A percentile compares a stretch with the other conserved stretches of the same genome.
Evolutionary conservation across 768 basidiomycete species (phyloP).

Genomic region (Psilocybe subaeruginosa): DNA sequence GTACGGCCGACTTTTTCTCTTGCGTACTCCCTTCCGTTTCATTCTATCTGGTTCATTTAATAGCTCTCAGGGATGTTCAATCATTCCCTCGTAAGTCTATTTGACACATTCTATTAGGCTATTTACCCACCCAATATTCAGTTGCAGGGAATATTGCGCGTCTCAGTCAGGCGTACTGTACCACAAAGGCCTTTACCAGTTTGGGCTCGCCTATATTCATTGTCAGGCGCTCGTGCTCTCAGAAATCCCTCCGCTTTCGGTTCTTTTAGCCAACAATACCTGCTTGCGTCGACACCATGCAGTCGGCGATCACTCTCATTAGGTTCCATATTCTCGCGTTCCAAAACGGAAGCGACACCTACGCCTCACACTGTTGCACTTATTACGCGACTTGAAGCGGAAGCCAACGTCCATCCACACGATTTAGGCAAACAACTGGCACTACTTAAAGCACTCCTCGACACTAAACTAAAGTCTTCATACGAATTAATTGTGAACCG

Average conservation of each 20-base stretch:
- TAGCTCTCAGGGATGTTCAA: constrained; percentile 28
- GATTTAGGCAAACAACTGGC: constrained; percentile 72
- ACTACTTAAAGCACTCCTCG: constrained; percentile 66
- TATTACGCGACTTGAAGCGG: constrained; percentile 75
- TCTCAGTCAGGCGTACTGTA: constrained; percentile 24
- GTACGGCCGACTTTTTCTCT: constrained; percentile 7
- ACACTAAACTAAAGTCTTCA: constrained; percentile 66
- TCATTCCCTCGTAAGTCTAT: constrained; percentile 26
- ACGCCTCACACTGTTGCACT: constrained; percentile 69
- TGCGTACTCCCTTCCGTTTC: constrained; percentile 3
- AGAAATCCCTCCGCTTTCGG: constrained; percentile 10
- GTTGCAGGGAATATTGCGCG: constrained; percentile 42
- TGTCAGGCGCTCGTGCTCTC: constrained; percentile 14
- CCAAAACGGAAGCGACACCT: constrained; percentile 48
- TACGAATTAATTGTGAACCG: constrained; percentile 75
- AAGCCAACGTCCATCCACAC: constrained; percentile 73
- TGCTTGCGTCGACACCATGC: constrained; percentile 12
- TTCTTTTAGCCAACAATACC: constrained; percentile 9
- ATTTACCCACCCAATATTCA: constrained; percentile 22
- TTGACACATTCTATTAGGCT: constrained; percentile 5
- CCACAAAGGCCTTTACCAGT: constrained; percentile 19
- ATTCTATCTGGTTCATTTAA: neutral
- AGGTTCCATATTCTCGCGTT: constrained; percentile 50
- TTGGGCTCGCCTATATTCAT: constrained; percentile 20
- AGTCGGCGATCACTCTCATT: constrained; percentile 36